Evolutionary conservation across 108 stramenopile genomes (phyloP).

Genomic region (Cafeteria roenbergensis): DNA sequence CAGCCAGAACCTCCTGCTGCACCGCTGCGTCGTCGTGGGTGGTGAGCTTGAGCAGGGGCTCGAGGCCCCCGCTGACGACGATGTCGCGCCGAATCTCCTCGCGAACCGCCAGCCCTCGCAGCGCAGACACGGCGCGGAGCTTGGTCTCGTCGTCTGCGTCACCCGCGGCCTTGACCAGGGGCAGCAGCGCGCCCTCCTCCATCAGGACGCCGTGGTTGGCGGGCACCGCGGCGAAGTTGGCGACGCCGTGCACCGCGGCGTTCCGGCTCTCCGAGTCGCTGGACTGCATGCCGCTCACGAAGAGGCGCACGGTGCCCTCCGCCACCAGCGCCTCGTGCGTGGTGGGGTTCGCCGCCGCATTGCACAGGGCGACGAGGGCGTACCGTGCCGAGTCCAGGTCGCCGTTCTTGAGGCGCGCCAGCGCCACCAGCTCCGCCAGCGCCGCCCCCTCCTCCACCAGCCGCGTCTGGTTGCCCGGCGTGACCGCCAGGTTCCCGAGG

Average conservation of each 20-base stretch:
- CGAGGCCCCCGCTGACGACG: constrained; percentile 40
- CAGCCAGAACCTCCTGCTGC: constrained; percentile 58
- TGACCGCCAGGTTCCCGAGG: constrained; percentile 55
- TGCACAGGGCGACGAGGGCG: constrained; percentile 57
- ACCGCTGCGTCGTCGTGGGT: constrained; percentile 53
- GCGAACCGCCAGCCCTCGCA: constrained; percentile 57
- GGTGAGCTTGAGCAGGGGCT: constrained; percentile 47
- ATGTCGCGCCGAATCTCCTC: constrained; percentile 43
- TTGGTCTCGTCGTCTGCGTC: constrained; percentile 37
- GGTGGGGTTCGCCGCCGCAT: constrained; percentile 47
- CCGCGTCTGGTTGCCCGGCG: constrained; percentile 41
- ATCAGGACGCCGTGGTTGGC: constrained; percentile 43
- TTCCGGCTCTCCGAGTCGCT: constrained; percentile 56
- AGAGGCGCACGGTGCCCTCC: constrained; percentile 33
- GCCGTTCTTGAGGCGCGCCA: constrained; percentile 43
- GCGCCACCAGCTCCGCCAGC: constrained; percentile 35
- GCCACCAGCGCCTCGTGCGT: constrained; percentile 46
- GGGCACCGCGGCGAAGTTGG: constrained; percentile 54
- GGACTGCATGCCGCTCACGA: constrained; percentile 37
- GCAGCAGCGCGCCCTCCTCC: constrained; percentile 30
- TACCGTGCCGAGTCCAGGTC: constrained; percentile 55
- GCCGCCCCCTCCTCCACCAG: constrained; percentile 58
- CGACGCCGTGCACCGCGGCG: constrained; percentile 45
- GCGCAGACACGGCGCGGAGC: constrained; percentile 44
- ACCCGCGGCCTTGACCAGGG: constrained; percentile 28